Conservation (phyloP, 1,284 basidiomycete species). For the Fomitopsis palustris region DNA sequence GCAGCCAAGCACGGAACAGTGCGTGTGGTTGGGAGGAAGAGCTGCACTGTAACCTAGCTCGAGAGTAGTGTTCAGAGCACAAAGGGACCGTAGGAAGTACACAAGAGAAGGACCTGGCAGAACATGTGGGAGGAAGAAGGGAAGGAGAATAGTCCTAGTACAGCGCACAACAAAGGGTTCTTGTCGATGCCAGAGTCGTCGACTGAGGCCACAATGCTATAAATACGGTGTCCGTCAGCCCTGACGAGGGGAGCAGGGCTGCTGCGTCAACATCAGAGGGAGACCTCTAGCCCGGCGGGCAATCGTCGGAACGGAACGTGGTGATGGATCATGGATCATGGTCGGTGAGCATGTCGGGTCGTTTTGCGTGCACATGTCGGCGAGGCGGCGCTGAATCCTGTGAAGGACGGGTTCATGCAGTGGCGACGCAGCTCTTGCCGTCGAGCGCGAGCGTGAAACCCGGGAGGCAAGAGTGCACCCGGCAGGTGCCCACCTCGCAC, state of each 20-base stretch:
- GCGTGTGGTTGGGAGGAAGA: background rate
- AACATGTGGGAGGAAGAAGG: background rate
- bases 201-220: background rate
- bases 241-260: background rate
- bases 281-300: background rate
- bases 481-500: conserved; percentile 26
- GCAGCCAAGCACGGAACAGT: background rate
- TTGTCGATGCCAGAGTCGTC: too few species aligned
- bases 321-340: background rate
- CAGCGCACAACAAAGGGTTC: background rate
- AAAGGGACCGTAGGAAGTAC: background rate
- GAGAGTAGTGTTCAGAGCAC: background rate
- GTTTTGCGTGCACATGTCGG: background rate
- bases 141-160: background rate
- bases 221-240: background rate
- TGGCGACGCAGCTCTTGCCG: conserved; percentile 19
- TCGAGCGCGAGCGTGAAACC: conserved; percentile 22
- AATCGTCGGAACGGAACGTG: background rate
- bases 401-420: background rate
- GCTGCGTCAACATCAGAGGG: background rate
- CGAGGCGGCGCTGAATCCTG: background rate
- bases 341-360: background rate
- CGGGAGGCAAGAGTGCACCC: conserved; percentile 25
- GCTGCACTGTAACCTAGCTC: background rate
- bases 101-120: background rate